Conservation (phyloP, 331 rosid genomes). For the Ulmus americana region DNA sequence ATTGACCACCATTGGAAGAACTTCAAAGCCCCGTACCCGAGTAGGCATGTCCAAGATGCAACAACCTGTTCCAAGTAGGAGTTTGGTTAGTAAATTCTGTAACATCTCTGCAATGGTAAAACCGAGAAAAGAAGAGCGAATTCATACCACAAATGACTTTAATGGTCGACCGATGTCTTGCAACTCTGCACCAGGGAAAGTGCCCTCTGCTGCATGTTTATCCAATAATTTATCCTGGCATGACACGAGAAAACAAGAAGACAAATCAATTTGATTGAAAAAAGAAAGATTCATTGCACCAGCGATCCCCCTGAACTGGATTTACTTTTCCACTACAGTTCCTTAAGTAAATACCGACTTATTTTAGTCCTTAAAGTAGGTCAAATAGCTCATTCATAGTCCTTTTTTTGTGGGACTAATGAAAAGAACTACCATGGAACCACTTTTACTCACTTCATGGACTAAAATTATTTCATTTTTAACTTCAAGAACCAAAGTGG, state of each 20-base stretch:
- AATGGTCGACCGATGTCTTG: conserved; percentile 56
- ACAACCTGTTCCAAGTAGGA: conserved; percentile 47
- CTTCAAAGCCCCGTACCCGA: conserved; percentile 52
- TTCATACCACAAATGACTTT: conserved; percentile 76
- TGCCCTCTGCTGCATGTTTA: conserved; percentile 60
- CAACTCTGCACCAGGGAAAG: conserved; percentile 55
- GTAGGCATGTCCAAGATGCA: conserved; percentile 60
- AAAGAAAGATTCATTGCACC: not conserved
- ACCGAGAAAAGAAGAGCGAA: not conserved
- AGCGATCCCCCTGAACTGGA: not conserved
- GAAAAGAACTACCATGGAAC: no score
- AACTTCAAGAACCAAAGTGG: no score
- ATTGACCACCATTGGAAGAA: conserved; percentile 63
- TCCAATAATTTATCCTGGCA: conserved; percentile 79
- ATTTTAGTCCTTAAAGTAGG: no score
- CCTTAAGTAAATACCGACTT: no score
- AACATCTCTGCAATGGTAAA: not conserved
- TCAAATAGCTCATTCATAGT: no score
- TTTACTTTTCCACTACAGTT: no score
- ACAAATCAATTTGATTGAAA: not conserved
- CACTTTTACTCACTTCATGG: no score
- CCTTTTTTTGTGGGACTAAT: no score
- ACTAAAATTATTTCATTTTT: no score
- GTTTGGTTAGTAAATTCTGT: not conserved
- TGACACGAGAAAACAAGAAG: conserved; percentile 10